Conservation (phyloP, 257 asterid species). For the Primulina tabacum region DNA sequence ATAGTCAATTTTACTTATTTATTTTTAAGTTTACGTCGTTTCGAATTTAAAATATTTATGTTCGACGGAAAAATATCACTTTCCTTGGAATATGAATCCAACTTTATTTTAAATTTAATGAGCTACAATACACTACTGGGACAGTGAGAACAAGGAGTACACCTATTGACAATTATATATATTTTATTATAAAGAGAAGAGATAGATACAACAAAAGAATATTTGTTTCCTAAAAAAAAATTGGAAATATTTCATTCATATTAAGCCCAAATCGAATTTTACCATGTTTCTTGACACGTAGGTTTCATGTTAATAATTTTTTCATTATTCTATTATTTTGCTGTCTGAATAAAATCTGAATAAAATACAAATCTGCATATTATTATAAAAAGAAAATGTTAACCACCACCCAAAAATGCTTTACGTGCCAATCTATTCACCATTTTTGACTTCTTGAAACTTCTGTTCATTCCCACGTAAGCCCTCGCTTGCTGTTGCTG, state of each 20-base stretch:
- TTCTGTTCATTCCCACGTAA: conserved; percentile 10
- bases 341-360: conserved; percentile 7
- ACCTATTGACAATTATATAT: too few species aligned
- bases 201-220: too few species aligned
- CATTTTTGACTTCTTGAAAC: conserved; percentile 18
- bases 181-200: too few species aligned
- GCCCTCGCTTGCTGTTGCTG: conserved; percentile 4
- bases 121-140: too few species aligned
- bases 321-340: conserved; percentile 4
- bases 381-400: conserved; percentile 11
- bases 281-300: background rate
- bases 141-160: too few species aligned
- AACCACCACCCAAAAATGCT: conserved; percentile 26
- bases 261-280: background rate
- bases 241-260: background rate
- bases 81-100: too few species aligned
- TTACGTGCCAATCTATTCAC: conserved; percentile 31
- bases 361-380: background rate
- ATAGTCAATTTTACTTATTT: too few species aligned
- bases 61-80: too few species aligned
- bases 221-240: too few species aligned
- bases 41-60: too few species aligned
- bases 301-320: background rate
- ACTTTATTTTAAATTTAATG: too few species aligned
- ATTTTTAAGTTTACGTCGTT: too few species aligned